Conservation (phyloP, 2,329 filamentous ascomycete genomes). For the Clonostachys chloroleuca region DNA sequence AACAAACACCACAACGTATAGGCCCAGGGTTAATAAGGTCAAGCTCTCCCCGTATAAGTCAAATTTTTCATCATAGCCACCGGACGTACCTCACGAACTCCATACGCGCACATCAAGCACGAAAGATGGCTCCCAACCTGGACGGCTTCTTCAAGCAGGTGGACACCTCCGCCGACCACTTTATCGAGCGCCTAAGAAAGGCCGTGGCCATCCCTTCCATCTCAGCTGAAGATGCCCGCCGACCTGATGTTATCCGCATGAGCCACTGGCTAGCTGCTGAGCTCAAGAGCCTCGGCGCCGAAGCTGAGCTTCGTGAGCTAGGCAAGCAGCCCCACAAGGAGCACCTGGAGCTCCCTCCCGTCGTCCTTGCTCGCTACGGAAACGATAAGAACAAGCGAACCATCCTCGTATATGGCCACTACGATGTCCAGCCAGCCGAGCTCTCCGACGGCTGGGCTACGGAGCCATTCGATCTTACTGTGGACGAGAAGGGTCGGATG, state of each 20-base stretch:
- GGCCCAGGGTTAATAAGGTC: not conserved
- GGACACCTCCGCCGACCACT: constrained; percentile 71
- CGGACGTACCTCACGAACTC: constrained; percentile 48
- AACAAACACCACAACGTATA: not conserved
- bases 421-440: constrained; percentile 94
- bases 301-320: constrained; percentile 79
- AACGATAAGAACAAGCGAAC: constrained; percentile 90
- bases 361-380: constrained; percentile 88
- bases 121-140: constrained; percentile 84
- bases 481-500: constrained; percentile 92
- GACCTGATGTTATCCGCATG: constrained; percentile 94
- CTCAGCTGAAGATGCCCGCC: constrained; percentile 83
- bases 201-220: constrained; percentile 96
- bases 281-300: constrained; percentile 77
- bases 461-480: constrained; percentile 83
- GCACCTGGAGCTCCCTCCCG: constrained; percentile 85
- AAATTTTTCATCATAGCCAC: constrained; percentile 10
- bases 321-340: constrained; percentile 92
- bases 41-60: constrained; percentile 5
- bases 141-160: constrained; percentile 93
- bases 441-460: constrained; percentile 94
- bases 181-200: constrained; percentile 85
- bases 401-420: constrained; percentile 96
- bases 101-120: constrained; percentile 54
- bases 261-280: constrained; percentile 83